Conservation (phyloP, 1,284 basidiomycete species). For the Macrocybe sp. region DNA sequence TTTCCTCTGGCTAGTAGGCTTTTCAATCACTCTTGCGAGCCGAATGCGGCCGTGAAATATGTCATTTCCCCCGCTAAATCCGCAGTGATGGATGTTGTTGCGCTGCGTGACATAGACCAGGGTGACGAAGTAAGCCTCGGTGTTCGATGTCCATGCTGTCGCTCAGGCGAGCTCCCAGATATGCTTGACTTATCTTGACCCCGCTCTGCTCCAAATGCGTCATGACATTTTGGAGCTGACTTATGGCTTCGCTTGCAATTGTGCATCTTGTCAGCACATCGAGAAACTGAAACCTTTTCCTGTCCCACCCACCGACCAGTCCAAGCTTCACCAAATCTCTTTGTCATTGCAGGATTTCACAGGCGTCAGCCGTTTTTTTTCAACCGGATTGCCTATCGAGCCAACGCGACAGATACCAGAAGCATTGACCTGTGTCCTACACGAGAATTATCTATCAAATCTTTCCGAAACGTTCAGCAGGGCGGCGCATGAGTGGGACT, state of each 20-base stretch:
- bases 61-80: slow-evolving; percentile 30
- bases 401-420: slow-evolving; percentile 33
- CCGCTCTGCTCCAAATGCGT: slow-evolving; percentile 59
- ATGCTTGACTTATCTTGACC: slow-evolving; percentile 70
- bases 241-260: slow-evolving; percentile 66
- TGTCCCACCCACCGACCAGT: slow-evolving; percentile 28
- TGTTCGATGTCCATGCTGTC: background rate
- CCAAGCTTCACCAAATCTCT: slow-evolving; percentile 32
- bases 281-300: slow-evolving; percentile 29
- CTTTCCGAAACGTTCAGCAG: slow-evolving; percentile 60
- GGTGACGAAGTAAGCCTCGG: slow-evolving; percentile 56
- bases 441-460: slow-evolving; percentile 53
- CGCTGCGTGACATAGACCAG: slow-evolving; percentile 46
- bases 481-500: slow-evolving; percentile 59
- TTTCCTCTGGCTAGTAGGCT: slow-evolving; percentile 67
- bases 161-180: slow-evolving; percentile 37
- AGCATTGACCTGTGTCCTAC: slow-evolving; percentile 38
- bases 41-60: slow-evolving; percentile 67
- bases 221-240: slow-evolving; percentile 51
- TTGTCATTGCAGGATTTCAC: slow-evolving; percentile 32
- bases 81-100: slow-evolving; percentile 56
- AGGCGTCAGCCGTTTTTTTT: slow-evolving; percentile 7
- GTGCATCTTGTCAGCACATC: slow-evolving; percentile 47
- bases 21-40: slow-evolving; percentile 75
- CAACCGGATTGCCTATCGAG: slow-evolving; percentile 19